phyloP scores from a whole-genome alignment of 306 rosid genomes.

The Pterocarpus macrocarpus region DNA sequence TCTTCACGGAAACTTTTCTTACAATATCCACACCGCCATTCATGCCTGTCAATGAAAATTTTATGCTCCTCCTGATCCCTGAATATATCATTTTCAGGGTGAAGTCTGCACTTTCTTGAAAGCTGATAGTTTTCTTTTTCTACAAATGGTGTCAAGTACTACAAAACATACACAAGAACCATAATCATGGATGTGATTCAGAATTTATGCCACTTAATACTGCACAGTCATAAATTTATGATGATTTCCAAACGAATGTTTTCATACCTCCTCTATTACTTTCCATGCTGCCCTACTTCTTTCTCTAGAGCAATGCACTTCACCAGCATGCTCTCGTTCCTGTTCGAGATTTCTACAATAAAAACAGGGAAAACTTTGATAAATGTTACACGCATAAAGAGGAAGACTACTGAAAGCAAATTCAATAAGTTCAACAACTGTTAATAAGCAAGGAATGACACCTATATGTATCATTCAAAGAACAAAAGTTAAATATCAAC shows the following conservation, averaged over 20 bases:
- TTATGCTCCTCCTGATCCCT: constrained; percentile 94
- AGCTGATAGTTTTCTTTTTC: constrained; percentile 75
- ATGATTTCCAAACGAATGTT: constrained; percentile 24
- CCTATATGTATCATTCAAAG: not conserved
- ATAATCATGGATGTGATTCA: constrained; percentile 34
- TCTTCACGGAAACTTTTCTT: constrained; percentile 92
- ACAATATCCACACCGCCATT: constrained; percentile 98
- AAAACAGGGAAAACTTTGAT: not conserved
- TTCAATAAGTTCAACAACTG: constrained; percentile 5
- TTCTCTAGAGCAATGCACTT: constrained; percentile 90
- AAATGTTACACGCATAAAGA: too few relatives aligned
- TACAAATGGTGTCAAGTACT: constrained; percentile 91
- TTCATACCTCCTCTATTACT: constrained; percentile 71
- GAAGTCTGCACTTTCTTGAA: constrained; percentile 76
- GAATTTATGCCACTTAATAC: constrained; percentile 39
- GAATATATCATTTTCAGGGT: constrained; percentile 81
- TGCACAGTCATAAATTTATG: not conserved
- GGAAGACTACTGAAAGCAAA: constrained; percentile 30
- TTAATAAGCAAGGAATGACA: constrained; percentile 11
- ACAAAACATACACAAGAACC: constrained; percentile 44
- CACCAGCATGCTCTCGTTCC: constrained; percentile 62
- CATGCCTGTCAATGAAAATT: constrained; percentile 70
- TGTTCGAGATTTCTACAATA: constrained; percentile 57
- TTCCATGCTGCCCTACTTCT: constrained; percentile 87
- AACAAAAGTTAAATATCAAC: constrained; percentile 17